Evolutionary conservation across 108 stramenopile species (phyloP).

Genomic region (Discostella stelligeroides): DNA sequence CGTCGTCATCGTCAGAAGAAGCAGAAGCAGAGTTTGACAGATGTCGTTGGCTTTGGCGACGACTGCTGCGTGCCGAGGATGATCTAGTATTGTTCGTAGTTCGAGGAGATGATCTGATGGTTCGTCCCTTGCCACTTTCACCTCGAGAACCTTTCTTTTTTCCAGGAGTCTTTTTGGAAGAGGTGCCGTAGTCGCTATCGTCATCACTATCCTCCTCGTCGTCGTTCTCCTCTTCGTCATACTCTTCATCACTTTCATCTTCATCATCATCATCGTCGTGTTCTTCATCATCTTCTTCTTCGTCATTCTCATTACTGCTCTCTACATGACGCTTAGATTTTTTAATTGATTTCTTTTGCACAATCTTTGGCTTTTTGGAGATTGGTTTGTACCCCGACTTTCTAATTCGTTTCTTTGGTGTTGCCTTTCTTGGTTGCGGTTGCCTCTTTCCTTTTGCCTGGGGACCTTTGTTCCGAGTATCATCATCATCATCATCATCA

Average conservation of each 20-base stretch:
- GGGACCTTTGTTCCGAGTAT: background rate
- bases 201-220: slow-evolving; percentile 9
- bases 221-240: background rate
- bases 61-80: background rate
- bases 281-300: slow-evolving; percentile 6
- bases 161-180: slow-evolving; percentile 9
- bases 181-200: slow-evolving; percentile 19
- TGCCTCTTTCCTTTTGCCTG: background rate
- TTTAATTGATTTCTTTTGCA: background rate
- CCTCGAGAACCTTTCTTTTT: background rate
- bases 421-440: background rate
- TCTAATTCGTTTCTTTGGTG: background rate
- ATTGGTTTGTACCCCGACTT: background rate
- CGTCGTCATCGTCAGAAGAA: background rate
- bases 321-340: background rate
- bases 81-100: background rate
- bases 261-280: background rate
- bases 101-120: background rate
- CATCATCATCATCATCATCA: slow-evolving; percentile 16
- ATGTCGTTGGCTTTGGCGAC: slow-evolving; percentile 2
- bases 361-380: background rate
- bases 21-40: background rate
- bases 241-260: background rate
- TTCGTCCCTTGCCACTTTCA: background rate
- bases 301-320: background rate